Evolutionary conservation across 129 eudicot genomes (phyloP).

Genomic region (Ambrosia artemisiifolia): DNA sequence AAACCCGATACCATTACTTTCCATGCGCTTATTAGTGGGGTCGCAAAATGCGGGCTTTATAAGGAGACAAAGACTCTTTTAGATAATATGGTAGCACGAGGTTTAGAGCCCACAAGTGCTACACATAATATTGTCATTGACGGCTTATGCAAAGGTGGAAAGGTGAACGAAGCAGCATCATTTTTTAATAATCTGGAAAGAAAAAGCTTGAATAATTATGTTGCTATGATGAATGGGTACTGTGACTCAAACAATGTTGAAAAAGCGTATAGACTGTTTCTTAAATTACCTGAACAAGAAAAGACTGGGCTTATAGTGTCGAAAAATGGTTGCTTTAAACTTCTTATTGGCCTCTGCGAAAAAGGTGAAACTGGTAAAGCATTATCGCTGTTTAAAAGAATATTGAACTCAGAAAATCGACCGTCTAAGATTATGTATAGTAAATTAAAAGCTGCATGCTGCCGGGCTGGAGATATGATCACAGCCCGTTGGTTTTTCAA

Average conservation of each 20-base stretch:
- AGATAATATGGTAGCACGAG: conserved; percentile 41
- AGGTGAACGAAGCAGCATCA: conserved; percentile 55
- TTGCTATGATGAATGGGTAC: conserved; percentile 61
- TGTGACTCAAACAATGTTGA: conserved; percentile 44
- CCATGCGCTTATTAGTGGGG: conserved; percentile 57
- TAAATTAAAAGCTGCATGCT: conserved; percentile 49
- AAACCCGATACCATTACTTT: conserved; percentile 58
- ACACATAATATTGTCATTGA: conserved; percentile 51
- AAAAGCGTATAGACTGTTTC: conserved; percentile 51
- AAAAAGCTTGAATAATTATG: conserved; percentile 47
- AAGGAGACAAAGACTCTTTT: conserved; percentile 28
- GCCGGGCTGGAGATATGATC: conserved; percentile 54
- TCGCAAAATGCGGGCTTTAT: conserved; percentile 46
- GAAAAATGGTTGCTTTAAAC: conserved; percentile 39
- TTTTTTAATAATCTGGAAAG: conserved; percentile 46
- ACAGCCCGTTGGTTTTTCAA: conserved; percentile 58
- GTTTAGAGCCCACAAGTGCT: conserved; percentile 42
- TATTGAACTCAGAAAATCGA: conserved; percentile 34
- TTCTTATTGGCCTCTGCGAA: conserved; percentile 48
- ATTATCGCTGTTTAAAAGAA: conserved; percentile 35
- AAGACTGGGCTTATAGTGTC: conserved; percentile 31
- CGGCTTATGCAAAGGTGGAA: conserved; percentile 58
- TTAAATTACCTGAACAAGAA: conserved; percentile 39
- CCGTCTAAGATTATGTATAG: conserved; percentile 48
- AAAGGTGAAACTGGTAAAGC: conserved; percentile 46